Percentiles rank a stretch among this genome's conserved stretches.
phyloP scores from a whole-genome alignment of 2,329 filamentous ascomycete genomes.

The Ophiostoma ulmi region DNA sequence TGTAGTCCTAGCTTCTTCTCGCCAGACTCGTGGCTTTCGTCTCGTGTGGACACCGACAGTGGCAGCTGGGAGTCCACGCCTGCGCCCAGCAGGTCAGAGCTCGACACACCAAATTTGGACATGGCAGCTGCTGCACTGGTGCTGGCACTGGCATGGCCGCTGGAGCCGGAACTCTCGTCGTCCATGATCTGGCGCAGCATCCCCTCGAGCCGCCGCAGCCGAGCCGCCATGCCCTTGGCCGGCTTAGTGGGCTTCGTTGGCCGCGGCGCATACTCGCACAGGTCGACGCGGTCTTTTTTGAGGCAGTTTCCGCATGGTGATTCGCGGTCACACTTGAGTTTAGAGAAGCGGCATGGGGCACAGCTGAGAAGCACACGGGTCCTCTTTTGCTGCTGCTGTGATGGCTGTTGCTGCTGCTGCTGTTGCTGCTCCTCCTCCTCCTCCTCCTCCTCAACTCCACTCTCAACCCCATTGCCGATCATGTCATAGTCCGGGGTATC shows the following conservation, averaged over 20 bases:
- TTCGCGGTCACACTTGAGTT: slow-evolving; percentile 53
- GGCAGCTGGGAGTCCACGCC: not conserved
- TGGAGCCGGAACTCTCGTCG: slow-evolving; percentile 17
- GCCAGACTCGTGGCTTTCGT: not conserved
- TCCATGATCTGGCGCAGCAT: slow-evolving; percentile 55
- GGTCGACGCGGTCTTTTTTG: slow-evolving; percentile 44
- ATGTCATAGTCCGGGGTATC: not conserved
- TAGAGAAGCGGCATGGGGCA: slow-evolving; percentile 48
- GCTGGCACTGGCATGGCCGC: not conserved
- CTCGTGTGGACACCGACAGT: not conserved
- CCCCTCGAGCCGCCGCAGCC: slow-evolving; percentile 51
- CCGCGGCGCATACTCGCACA: slow-evolving; percentile 48
- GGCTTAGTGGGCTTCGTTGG: slow-evolving; percentile 38
- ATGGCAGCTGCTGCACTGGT: slow-evolving; percentile 19
- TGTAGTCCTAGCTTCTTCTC: not conserved
- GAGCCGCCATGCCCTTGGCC: slow-evolving; percentile 48
- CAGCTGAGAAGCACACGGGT: slow-evolving; percentile 49
- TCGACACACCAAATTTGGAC: slow-evolving; percentile 24
- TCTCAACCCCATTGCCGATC: not conserved
- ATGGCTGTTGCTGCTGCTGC: not conserved
- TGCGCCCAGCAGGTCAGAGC: slow-evolving; percentile 13
- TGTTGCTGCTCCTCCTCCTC: not conserved
- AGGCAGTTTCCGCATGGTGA: slow-evolving; percentile 50
- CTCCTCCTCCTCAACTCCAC: not conserved
- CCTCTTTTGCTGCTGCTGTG: slow-evolving; percentile 36